Evolutionary conservation across 129 eudicot species (phyloP).

Genomic region (Flaveria brownii): DNA sequence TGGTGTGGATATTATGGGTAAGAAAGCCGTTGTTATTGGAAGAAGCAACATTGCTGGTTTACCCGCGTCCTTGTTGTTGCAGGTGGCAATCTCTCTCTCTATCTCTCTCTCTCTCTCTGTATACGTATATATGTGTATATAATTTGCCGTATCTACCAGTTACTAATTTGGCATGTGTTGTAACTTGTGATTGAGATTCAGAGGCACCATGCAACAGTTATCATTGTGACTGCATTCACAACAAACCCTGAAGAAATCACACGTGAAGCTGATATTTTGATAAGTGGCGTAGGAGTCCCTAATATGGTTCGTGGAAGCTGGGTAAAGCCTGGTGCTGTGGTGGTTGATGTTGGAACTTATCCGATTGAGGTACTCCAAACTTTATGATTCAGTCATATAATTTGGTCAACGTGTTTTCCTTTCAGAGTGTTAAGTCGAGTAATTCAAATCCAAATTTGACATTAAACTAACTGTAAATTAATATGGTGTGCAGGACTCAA

Average conservation of each 20-base stretch:
- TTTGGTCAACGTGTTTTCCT: not conserved
- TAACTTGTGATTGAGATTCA: constrained; percentile 37
- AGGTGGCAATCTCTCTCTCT: constrained; percentile 41
- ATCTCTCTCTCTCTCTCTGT: too few species aligned
- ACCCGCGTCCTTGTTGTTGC: constrained; percentile 62
- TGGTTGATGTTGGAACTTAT: constrained; percentile 77
- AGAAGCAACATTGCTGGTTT: constrained; percentile 75
- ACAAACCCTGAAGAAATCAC: constrained; percentile 61
- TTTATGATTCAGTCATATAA: not conserved
- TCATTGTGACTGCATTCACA: constrained; percentile 50
- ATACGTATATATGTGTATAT: not conserved
- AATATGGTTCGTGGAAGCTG: constrained; percentile 77
- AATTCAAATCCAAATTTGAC: not conserved
- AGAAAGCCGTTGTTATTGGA: constrained; percentile 67
- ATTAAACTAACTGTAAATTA: not conserved
- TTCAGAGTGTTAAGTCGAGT: too few species aligned
- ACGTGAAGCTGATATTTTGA: constrained; percentile 79
- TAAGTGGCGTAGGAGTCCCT: constrained; percentile 78
- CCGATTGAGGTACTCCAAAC: constrained; percentile 68
- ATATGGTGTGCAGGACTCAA: constrained; percentile 46
- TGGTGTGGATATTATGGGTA: constrained; percentile 57
- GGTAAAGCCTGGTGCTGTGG: constrained; percentile 77
- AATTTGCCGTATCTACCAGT: not conserved
- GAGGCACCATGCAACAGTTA: constrained; percentile 87
- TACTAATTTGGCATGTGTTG: constrained; percentile 14